phyloP scores from a whole-genome alignment of 2,329 filamentous ascomycete genomes.

The Biscogniauxia sp. region DNA sequence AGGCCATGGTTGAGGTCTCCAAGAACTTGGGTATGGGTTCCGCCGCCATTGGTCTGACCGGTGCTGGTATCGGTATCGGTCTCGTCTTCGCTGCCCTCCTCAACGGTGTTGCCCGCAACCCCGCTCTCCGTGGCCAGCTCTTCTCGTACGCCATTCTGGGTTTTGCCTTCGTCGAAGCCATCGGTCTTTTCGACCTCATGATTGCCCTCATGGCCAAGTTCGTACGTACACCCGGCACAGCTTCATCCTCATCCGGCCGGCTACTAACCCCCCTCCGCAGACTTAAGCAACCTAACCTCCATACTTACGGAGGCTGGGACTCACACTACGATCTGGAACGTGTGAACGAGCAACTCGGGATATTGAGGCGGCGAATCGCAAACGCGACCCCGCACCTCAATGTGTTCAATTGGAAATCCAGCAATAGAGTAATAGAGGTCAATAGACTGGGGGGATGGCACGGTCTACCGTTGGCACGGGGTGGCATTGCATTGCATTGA shows the following conservation, averaged over 20 bases:
- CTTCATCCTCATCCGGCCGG: not conserved
- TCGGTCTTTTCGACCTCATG: conserved; percentile 86
- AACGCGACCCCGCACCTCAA: conserved; percentile 20
- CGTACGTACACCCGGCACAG: conserved; percentile 49
- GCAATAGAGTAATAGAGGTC: conserved; percentile 36
- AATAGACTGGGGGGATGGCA: conserved; percentile 27
- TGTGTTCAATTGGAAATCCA: conserved; percentile 32
- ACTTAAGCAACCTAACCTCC: conserved; percentile 33
- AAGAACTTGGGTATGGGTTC: conserved; percentile 88
- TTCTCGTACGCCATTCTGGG: conserved; percentile 95
- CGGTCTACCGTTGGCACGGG: conserved; percentile 23
- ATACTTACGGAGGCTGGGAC: conserved; percentile 28
- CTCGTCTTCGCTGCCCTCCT: conserved; percentile 90
- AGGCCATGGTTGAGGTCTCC: conserved; percentile 85
- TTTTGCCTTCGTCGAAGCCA: conserved; percentile 93
- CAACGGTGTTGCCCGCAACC: conserved; percentile 89
- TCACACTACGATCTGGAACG: conserved; percentile 28
- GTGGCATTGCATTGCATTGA: conserved; percentile 32
- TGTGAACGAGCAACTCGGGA: conserved; percentile 29
- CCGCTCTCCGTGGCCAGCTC: conserved; percentile 89
- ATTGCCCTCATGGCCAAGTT: conserved; percentile 93
- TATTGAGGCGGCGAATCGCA: conserved; percentile 21
- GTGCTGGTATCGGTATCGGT: conserved; percentile 94
- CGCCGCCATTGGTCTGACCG: conserved; percentile 87
- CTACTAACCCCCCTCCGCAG: conserved; percentile 20